These are phyloP conservation scores for Leccinum fuscescens DNA, from an alignment of 1,284 basidiomycete species.

Conservation along the genomic window DNA sequence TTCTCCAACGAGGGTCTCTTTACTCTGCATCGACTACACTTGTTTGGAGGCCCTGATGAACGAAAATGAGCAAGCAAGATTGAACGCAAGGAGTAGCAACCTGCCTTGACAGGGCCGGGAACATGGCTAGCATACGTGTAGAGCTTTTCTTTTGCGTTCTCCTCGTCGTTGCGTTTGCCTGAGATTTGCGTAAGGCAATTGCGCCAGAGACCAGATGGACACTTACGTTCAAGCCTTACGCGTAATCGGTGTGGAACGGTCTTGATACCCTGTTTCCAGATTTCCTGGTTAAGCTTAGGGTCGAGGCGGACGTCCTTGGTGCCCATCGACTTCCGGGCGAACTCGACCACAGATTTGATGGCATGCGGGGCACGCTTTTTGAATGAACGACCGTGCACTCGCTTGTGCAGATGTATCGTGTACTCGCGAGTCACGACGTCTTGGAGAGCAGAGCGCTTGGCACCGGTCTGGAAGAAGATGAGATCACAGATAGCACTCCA, in stretches of 20 bases:
- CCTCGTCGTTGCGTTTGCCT: conserved; percentile 64
- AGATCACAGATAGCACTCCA: conserved; percentile 14
- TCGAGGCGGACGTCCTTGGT: conserved; percentile 90
- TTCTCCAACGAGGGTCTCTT: conserved; percentile 10
- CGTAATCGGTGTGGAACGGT: conserved; percentile 87
- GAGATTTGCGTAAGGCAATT: neutral
- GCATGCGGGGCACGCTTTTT: conserved; percentile 94
- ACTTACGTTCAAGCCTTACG: conserved; percentile 90
- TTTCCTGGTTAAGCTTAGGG: conserved; percentile 90
- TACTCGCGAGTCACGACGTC: conserved; percentile 97
- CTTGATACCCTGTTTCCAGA: conserved; percentile 90
- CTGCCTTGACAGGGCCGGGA: conserved; percentile 79
- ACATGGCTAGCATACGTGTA: conserved; percentile 89
- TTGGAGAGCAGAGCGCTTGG: conserved; percentile 89
- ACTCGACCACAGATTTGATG: conserved; percentile 87
- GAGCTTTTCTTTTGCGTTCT: conserved; percentile 96
- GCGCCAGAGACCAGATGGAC: neutral
- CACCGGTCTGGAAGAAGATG: conserved; percentile 49
- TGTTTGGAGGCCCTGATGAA: conserved; percentile 75
- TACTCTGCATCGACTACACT: conserved; percentile 76
- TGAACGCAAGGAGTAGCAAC: conserved; percentile 23
- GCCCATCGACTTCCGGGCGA: conserved; percentile 92
- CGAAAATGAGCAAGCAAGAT: conserved; percentile 4
- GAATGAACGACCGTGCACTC: conserved; percentile 85
- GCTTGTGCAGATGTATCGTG: conserved; percentile 95